Percentiles rank a stretch among this genome's conserved stretches.
Evolutionary conservation across 306 rosid species (phyloP).

Genomic region (Hylodesmum podocarpum): DNA sequence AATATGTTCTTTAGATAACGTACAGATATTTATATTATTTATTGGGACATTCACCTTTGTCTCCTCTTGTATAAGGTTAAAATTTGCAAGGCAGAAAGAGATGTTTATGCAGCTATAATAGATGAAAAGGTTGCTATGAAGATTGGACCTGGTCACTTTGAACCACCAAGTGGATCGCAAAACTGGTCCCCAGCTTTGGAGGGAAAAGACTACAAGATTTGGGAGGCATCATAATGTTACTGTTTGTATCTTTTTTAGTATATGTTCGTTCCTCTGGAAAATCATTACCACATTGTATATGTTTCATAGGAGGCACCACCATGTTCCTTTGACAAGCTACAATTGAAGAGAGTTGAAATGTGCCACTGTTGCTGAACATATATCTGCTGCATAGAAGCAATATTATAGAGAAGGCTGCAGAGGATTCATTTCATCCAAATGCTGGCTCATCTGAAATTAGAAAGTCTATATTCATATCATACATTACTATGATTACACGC

Average conservation of each 20-base stretch:
- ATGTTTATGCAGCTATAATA: constrained; percentile 83
- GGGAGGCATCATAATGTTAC: constrained; percentile 59
- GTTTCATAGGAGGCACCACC: constrained; percentile 2
- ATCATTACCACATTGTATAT: background rate
- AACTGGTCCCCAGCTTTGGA: constrained; percentile 60
- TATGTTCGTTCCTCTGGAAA: constrained; percentile 8
- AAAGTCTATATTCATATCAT: constrained; percentile 26
- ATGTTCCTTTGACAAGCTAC: background rate
- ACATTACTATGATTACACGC: constrained; percentile 6
- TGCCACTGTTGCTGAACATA: background rate
- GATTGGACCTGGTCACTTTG: constrained; percentile 92
- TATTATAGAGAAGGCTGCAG: constrained; percentile 23
- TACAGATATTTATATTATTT: background rate
- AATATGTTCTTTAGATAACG: background rate
- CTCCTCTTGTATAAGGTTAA: constrained; percentile 47
- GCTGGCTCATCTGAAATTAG: constrained; percentile 26
- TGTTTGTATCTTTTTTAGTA: constrained; percentile 3
- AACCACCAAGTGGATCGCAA: constrained; percentile 62
- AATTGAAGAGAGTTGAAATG: constrained; percentile 17
- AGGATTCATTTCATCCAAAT: constrained; percentile 20
- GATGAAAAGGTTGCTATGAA: constrained; percentile 75
- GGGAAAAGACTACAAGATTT: constrained; percentile 83
- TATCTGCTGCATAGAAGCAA: constrained; percentile 5
- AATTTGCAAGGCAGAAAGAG: constrained; percentile 82
- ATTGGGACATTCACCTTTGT: constrained; percentile 16